phyloP scores from a whole-genome alignment of 2,329 filamentous ascomycete genomes.

The Elsinoe perseae region DNA sequence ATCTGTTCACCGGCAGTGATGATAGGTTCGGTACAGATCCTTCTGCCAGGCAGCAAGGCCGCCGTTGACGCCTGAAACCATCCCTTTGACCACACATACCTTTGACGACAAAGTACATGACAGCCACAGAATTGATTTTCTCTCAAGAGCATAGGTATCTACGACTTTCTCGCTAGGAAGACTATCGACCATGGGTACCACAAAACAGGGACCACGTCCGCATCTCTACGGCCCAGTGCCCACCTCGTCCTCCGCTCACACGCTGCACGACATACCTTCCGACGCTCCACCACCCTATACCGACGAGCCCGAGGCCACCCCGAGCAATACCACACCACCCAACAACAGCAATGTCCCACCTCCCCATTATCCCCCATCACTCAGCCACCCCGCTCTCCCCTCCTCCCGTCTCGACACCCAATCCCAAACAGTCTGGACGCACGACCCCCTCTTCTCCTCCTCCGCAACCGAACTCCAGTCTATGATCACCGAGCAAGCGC shows the following conservation, averaged over 20 bases:
- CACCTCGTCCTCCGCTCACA: not conserved
- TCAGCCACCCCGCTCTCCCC: not conserved
- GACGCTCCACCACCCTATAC: slow-evolving; percentile 4
- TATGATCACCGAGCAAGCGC: not conserved
- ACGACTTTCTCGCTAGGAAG: too few relatives aligned
- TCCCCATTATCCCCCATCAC: not conserved
- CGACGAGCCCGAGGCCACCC: not conserved
- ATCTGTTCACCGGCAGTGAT: not conserved
- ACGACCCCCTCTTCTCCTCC: slow-evolving; percentile 1
- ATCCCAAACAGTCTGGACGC: not conserved
- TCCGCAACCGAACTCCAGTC: not conserved
- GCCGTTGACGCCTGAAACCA: not conserved
- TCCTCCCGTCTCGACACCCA: not conserved
- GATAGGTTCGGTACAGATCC: not conserved
- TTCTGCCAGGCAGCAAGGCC: not conserved
- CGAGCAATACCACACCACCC: not conserved
- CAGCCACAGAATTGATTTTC: too few relatives aligned
- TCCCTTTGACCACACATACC: not conserved
- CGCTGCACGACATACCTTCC: not conserved
- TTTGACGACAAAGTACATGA: not conserved
- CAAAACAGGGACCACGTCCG: not conserved
- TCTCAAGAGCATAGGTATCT: too few relatives aligned
- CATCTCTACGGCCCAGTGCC: not conserved
- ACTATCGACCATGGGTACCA: slow-evolving; percentile 9
- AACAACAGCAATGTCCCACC: not conserved